Evolutionary conservation across 23 red algal species (phyloP).

Genomic region (Cyanidioschyzon merolae): DNA sequence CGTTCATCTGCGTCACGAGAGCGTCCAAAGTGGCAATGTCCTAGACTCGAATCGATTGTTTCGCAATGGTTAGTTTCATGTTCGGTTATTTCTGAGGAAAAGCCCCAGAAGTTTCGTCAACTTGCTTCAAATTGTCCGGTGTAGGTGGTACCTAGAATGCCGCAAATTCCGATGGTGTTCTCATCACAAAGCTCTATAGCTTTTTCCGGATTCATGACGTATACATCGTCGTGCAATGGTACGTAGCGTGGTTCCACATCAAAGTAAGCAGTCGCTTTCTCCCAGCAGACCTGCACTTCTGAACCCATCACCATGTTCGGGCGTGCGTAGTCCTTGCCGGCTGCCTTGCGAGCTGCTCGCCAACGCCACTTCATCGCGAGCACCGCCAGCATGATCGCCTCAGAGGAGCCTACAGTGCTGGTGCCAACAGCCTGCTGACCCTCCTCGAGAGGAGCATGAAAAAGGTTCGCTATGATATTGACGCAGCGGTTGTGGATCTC

Average conservation of each 20-base stretch:
- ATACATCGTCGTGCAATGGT: slow-evolving; percentile 19
- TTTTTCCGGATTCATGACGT: slow-evolving; percentile 19
- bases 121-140: slow-evolving; percentile 33
- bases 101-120: background rate
- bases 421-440: slow-evolving; percentile 16
- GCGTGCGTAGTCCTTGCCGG: background rate
- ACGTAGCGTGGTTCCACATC: slow-evolving; percentile 34
- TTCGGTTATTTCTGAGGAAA: background rate
- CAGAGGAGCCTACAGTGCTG: slow-evolving; percentile 31
- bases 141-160: slow-evolving; percentile 36
- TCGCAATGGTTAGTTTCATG: background rate
- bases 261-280: slow-evolving; percentile 29
- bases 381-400: slow-evolving; percentile 37
- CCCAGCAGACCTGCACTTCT: slow-evolving; percentile 34
- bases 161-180: slow-evolving; percentile 33
- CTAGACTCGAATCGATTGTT: background rate
- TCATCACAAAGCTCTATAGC: slow-evolving; percentile 21
- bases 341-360: slow-evolving; percentile 4
- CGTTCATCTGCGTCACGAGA: slow-evolving; percentile 18
- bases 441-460: slow-evolving; percentile 21
- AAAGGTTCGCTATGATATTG: slow-evolving; percentile 36
- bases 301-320: slow-evolving; percentile 38
- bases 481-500: slow-evolving; percentile 33
- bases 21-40: slow-evolving; percentile 16
- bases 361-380: slow-evolving; percentile 41